phyloP scores from a whole-genome alignment of 768 basidiomycete species.

The Scleroderma citrinum region DNA sequence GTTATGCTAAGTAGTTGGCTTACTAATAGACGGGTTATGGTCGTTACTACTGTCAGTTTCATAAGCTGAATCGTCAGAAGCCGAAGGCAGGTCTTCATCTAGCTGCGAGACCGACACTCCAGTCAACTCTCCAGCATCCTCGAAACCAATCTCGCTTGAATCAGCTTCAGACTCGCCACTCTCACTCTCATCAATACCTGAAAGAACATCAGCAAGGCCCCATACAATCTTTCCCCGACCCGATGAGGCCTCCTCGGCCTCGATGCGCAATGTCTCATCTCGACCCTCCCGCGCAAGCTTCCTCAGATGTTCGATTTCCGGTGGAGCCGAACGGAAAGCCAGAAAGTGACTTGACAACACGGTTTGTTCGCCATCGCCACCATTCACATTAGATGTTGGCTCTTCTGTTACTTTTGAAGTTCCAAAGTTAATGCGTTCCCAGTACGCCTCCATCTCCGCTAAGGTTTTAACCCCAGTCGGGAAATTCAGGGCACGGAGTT shows the following conservation, averaged over 20 bases:
- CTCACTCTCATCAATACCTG: no score
- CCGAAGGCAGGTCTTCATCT: no score
- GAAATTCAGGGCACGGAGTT: conserved; percentile 41
- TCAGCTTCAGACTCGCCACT: no score
- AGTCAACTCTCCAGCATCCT: no score
- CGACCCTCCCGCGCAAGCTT: conserved; percentile 42
- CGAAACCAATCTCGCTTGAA: no score
- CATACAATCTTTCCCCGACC: conserved; percentile 45
- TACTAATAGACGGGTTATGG: no score
- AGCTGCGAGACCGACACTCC: no score
- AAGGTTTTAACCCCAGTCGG: conserved; percentile 40
- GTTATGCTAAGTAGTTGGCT: no score
- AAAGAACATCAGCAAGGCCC: conserved; percentile 11
- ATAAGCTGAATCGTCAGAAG: no score
- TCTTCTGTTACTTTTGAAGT: not conserved
- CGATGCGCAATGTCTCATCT: conserved; percentile 32
- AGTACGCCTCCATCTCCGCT: conserved; percentile 25
- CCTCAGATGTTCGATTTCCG: conserved; percentile 36
- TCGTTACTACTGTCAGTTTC: no score
- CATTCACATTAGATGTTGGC: not conserved
- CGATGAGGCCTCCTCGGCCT: conserved; percentile 25
- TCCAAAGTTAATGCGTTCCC: conserved; percentile 28
- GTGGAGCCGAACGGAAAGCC: conserved; percentile 32
- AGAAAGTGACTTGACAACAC: conserved; percentile 14
- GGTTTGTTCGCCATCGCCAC: not conserved